Base-by-base conservation (phyloP, 768 basidiomycete genomes). In the Ephemerocybe angulata region DNA sequence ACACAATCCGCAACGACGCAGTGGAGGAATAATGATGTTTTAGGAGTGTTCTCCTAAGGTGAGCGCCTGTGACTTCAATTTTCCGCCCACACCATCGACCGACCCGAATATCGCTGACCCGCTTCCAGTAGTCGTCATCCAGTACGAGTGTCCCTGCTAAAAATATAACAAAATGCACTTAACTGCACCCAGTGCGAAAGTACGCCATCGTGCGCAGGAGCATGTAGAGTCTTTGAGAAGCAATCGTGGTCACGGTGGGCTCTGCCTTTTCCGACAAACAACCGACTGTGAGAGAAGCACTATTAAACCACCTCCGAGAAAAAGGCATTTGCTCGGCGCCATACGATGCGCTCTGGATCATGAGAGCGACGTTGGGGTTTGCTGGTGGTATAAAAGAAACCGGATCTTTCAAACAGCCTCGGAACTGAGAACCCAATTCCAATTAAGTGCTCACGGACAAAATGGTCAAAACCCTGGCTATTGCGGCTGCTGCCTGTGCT, bases 281-380 rank as follows among this genome's bases (percentile, higher is more conserved):
- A 31, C 48, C 48, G 48, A 29, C 31, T 8, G 8, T n/a, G 5
- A 22, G 3, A 35, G 21, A 33, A 5, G 22, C 8, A 17, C 13
- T 25, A 10, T 28, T 28, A 31, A 25, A 13, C 28, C 27, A 33
- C 46, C 11, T 50, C 50, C 55, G 55, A 56, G 55, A 43, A 51
- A 56, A 56, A 4, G 55, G 49, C 55, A 51, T 51, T 56, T 56
- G 55, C 55, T 56, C 55, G 55, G 55, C 55, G 42, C 30, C 19
- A 30, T 3, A 30, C 6, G 37, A 17, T n/a, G 37, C 11, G n/a
- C 17, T 12, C 11, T 13, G 2, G 33, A 6, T n/a, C 22, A 40
- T 11, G 28, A 50, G 19, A n/a, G 17, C 33, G 24, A 55, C 10
- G 27, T 4, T 27, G 30, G 24, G n/a, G 28, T 33, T 28, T 29